Evolutionary conservation across 106 monocot species (phyloP), one percentile per base, ranked within the genome.

Genomic region (Iris macrosiphon): DNA sequence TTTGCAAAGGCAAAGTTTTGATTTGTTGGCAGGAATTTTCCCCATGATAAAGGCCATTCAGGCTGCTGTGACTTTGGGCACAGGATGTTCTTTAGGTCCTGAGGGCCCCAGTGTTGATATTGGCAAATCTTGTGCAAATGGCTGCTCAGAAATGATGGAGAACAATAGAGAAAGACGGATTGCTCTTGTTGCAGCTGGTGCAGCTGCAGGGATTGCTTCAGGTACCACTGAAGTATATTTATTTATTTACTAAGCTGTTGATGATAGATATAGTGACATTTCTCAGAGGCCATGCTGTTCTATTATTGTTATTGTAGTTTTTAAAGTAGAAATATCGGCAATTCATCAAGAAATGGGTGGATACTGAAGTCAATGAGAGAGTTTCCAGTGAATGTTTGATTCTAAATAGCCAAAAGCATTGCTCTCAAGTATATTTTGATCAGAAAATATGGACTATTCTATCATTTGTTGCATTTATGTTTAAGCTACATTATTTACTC

Each of bases 171-270:
- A 99, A 60, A 91, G 98, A 57, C 87, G 81, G 60, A 99, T 91
- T 56, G 91, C 98, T 35, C 90, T 99, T 63, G 66, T 91, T 75
- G 98, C 98, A 16, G 98, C 98, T 60, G 98, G 98, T 45, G 87
- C 98, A 50, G 98, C 98, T 71, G 98, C 98, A 65, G 98, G 98
- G 68, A 99, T 99, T 73, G 98, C 98, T 73, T 99, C 98, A 68
- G 98, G 98, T 87, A 78, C 49, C 22, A 28, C 34, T 5, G 34
- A n/a, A n/a, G n/a, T n/a, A n/a, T n/a, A n/a, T n/a, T n/a, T n/a
- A 9, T 24, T 50, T 51, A 41, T 11, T 56, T 20, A 3, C 29
- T 38, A 24, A 22, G 22, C 4, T 27, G 13, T 56, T 39, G 35
- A 12, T 22, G 7, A n/a, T n/a, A n/a, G 35, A 12, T 22, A 3